These are phyloP conservation scores for Termitomyces sp. DNA, from an alignment of 768 basidiomycete genomes.

Conservation along the genomic window DNA sequence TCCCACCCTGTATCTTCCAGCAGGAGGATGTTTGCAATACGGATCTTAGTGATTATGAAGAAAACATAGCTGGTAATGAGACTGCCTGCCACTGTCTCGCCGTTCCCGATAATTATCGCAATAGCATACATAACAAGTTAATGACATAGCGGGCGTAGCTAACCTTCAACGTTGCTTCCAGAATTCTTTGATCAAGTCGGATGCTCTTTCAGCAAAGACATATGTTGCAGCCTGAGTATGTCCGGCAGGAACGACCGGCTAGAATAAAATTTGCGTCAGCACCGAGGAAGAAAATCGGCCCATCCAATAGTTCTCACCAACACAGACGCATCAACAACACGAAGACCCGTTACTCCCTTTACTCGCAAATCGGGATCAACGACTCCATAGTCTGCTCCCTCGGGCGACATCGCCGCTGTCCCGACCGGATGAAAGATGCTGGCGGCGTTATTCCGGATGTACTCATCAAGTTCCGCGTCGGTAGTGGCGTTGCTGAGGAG, in stretches of 20 bases:
- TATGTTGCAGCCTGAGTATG: conserved; percentile 6
- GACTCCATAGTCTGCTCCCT: too few species aligned
- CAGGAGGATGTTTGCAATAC: conserved; percentile 1
- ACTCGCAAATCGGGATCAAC: too few species aligned
- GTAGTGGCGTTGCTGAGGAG: too few species aligned
- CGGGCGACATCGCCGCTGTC: too few species aligned
- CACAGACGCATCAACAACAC: conserved; percentile 33
- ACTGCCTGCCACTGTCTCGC: neutral
- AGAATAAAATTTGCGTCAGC: neutral
- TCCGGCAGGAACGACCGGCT: conserved; percentile 2
- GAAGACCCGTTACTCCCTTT: conserved; percentile 22
- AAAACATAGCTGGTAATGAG: neutral
- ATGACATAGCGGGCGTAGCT: too few species aligned
- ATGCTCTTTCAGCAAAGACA: conserved; percentile 1
- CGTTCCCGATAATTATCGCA: too few species aligned
- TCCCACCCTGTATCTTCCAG: conserved; percentile 24
- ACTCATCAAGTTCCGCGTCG: too few species aligned
- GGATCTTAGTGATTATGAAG: conserved; percentile 11
- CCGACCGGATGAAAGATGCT: too few species aligned
- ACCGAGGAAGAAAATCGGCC: neutral
- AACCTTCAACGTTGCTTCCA: too few species aligned
- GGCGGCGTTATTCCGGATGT: too few species aligned
- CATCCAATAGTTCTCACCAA: conserved; percentile 2
- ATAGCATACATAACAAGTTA: too few species aligned
- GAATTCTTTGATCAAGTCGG: neutral